Percentiles rank a stretch among this genome's conserved stretches.
phyloP scores from a whole-genome alignment of 169 alveolate species.

The Ichthyophthirius multifiliis region DNA sequence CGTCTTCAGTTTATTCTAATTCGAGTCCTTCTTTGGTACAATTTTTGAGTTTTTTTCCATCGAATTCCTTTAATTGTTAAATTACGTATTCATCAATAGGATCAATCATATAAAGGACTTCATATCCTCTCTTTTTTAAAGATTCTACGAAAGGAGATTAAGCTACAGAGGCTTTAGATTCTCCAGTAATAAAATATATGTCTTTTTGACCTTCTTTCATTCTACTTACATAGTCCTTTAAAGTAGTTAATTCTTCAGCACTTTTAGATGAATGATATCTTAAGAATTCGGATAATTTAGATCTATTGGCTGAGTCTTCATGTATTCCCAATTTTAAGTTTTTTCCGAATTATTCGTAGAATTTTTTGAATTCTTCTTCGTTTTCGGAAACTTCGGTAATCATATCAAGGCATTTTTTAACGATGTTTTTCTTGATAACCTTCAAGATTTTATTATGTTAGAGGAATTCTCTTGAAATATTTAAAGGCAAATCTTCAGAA shows the following conservation, averaged over 20 bases:
- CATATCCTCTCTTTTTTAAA: conserved; percentile 95
- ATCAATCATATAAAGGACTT: conserved; percentile 98
- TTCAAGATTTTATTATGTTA: conserved; percentile 98
- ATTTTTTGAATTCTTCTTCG: conserved; percentile 98
- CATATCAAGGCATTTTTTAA: conserved; percentile 98
- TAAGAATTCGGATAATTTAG: conserved; percentile 96
- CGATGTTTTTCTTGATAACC: conserved; percentile 97
- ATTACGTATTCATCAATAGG: conserved; percentile 99
- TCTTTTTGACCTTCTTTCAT: conserved; percentile 99
- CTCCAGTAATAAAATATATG: conserved; percentile 99
- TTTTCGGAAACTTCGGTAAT: conserved; percentile 97
- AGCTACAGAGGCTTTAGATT: conserved; percentile 94
- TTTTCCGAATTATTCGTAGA: conserved; percentile 99
- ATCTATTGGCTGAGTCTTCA: conserved; percentile 97
- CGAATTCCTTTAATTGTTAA: conserved; percentile 96
- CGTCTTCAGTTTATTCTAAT: conserved; percentile 96
- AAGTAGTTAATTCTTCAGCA: conserved; percentile 97
- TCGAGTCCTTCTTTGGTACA: conserved; percentile 98
- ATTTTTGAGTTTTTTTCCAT: conserved; percentile 97
- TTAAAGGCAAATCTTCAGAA: conserved; percentile 99
- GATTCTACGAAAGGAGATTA: conserved; percentile 98
- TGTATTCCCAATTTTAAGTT: conserved; percentile 99
- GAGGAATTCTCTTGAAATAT: conserved; percentile 97
- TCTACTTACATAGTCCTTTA: conserved; percentile 97
- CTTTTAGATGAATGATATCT: conserved; percentile 97